Conservation (phyloP, 176 grass and related monocot species). For the Phoenix roebelenii region DNA sequence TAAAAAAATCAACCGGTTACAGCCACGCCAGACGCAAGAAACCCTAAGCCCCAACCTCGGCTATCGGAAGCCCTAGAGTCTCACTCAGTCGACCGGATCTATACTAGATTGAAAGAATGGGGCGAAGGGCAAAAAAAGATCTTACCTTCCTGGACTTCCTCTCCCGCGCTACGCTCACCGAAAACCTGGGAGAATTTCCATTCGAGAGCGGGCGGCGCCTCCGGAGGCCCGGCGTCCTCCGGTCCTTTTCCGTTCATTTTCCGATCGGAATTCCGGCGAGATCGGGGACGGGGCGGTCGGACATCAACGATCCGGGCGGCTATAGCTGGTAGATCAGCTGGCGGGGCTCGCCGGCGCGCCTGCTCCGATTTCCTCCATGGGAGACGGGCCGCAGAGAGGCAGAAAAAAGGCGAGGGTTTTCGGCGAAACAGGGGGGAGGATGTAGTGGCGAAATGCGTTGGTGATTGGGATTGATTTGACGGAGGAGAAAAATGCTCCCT, state of each 20-base stretch:
- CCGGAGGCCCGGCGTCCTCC: background rate
- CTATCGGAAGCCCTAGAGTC: background rate
- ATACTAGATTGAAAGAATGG: background rate
- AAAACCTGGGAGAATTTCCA: slow-evolving; percentile 18
- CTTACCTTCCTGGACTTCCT: slow-evolving; percentile 21
- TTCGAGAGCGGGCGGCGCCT: background rate
- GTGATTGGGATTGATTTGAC: slow-evolving; percentile 3
- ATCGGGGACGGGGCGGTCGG: background rate
- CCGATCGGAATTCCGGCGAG: slow-evolving; percentile 4
- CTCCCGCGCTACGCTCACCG: slow-evolving; percentile 11
- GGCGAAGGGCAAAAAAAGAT: slow-evolving; percentile 1
- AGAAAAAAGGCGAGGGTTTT: background rate
- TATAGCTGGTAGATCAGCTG: slow-evolving; percentile 2
- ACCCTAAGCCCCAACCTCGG: too few species aligned
- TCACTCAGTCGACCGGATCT: background rate
- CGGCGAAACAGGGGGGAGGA: background rate
- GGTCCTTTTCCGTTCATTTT: slow-evolving; percentile 10
- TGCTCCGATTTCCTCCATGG: too few species aligned
- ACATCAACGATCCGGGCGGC: background rate
- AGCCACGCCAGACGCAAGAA: too few species aligned
- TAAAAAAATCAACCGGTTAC: too few species aligned
- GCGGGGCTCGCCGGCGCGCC: background rate
- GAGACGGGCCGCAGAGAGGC: background rate
- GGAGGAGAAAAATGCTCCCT: background rate
- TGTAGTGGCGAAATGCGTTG: background rate